A percentile compares a stretch with the other conserved stretches of the same genome.
Evolutionary conservation across 179 eudicot genomes (phyloP).

Genomic region (Heliamphora pulchella): DNA sequence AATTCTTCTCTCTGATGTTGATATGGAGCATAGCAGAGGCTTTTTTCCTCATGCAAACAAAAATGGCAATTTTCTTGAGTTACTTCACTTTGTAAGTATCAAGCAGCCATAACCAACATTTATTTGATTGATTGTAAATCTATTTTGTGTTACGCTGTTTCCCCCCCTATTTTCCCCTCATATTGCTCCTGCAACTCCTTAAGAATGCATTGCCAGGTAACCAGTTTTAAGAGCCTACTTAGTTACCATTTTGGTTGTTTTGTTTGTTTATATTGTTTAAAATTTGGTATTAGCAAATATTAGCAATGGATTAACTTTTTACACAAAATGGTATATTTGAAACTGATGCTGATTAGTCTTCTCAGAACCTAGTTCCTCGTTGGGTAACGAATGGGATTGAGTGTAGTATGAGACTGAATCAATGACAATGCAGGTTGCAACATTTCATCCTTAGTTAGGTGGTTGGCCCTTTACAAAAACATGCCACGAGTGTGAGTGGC

Average conservation of each 20-base stretch:
- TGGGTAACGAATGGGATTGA: not conserved
- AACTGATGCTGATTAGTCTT: not conserved
- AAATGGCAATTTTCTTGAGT: constrained; percentile 56
- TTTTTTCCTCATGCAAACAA: constrained; percentile 43
- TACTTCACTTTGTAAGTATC: constrained; percentile 65
- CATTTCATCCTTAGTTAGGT: not conserved
- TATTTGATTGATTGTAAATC: not conserved
- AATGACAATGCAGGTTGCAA: not conserved
- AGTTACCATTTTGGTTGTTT: not conserved
- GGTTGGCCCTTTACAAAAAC: not conserved
- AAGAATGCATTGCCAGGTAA: not conserved
- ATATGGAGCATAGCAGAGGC: constrained; percentile 48
- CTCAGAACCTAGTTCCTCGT: not conserved
- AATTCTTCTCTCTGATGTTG: constrained; percentile 64
- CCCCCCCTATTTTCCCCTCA: too few relatives aligned
- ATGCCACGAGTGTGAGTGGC: not conserved
- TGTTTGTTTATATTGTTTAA: not conserved
- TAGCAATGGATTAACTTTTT: not conserved
- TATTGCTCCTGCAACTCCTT: too few relatives aligned
- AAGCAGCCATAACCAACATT: not conserved
- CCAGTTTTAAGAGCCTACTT: not conserved
- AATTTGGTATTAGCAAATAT: not conserved
- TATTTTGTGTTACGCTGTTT: not conserved
- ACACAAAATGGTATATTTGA: not conserved
- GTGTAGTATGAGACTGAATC: not conserved